Evolutionary conservation across 73 alveolate species (phyloP).

Genomic region (Symbiodinium natans): DNA sequence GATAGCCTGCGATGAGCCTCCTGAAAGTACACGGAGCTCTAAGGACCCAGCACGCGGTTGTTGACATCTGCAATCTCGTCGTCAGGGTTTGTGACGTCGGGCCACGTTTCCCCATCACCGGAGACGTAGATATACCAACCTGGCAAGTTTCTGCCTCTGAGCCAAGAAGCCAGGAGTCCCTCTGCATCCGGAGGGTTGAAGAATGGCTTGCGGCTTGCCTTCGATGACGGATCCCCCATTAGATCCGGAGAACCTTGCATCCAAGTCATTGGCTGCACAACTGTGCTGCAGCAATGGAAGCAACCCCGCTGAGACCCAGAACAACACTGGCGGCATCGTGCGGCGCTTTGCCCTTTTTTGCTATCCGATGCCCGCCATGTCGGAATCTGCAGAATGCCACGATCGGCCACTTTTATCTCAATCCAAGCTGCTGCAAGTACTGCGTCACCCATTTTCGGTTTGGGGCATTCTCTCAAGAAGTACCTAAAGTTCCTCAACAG

Average conservation of each 20-base stretch:
- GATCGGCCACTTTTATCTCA: too few relatives aligned
- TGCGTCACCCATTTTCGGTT: too few relatives aligned
- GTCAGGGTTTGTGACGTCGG: conserved; percentile 8
- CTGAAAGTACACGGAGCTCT: not conserved
- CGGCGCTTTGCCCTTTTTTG: conserved; percentile 7
- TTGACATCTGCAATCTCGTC: conserved; percentile 51
- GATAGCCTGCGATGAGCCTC: too few relatives aligned
- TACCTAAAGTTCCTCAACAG: too few relatives aligned
- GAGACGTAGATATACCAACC: conserved; percentile 87
- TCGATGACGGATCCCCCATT: conserved; percentile 72
- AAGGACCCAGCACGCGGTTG: conserved; percentile 22
- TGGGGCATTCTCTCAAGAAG: too few relatives aligned
- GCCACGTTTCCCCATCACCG: conserved; percentile 81
- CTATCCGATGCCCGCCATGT: conserved; percentile 5
- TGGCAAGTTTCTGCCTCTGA: not conserved
- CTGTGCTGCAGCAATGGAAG: not conserved
- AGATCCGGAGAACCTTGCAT: conserved; percentile 67
- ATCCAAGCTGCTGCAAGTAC: not conserved
- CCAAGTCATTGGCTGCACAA: not conserved
- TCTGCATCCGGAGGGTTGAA: not conserved
- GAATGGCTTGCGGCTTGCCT: not conserved
- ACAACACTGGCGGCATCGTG: not conserved
- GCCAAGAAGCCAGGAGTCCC: not conserved
- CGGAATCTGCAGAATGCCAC: not conserved
- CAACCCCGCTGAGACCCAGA: not conserved